A percentile compares a stretch with the other conserved stretches of the same genome.
These are phyloP conservation scores for Epichloe coenophiala DNA, from an alignment of 2,329 filamentous ascomycete species.

Conservation along the genomic window DNA sequence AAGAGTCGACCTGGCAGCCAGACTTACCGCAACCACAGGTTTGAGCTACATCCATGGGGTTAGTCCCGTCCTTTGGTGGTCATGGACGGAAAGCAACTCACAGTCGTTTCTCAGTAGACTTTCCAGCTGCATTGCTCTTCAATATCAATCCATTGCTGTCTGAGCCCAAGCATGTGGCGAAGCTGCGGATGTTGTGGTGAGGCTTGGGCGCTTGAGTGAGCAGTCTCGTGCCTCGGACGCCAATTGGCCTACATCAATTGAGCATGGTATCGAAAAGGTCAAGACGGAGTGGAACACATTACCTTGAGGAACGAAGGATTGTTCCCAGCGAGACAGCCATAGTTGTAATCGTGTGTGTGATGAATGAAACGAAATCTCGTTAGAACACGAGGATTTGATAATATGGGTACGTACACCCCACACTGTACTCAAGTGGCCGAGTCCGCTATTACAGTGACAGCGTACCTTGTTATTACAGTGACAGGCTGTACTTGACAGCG, in stretches of 20 bases:
- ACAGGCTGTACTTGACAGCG: too few relatives aligned
- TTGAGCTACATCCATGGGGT: constrained; percentile 5
- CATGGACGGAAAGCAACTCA: not conserved
- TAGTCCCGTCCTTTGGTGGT: not conserved
- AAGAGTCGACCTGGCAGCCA: not conserved
- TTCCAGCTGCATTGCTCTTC: not conserved
- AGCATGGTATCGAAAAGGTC: not conserved
- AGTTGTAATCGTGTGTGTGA: not conserved
- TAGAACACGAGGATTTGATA: too few relatives aligned
- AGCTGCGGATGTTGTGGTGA: constrained; percentile 2
- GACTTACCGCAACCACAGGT: constrained; percentile 13
- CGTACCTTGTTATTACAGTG: too few relatives aligned
- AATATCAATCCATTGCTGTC: constrained; percentile 5
- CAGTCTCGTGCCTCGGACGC: constrained; percentile 4
- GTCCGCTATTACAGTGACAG: too few relatives aligned
- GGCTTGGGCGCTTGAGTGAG: not conserved
- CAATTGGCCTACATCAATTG: not conserved
- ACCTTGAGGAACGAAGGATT: constrained; percentile 2
- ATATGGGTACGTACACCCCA: not conserved
- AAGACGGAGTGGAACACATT: not conserved
- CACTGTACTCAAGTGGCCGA: not conserved
- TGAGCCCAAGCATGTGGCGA: constrained; percentile 6
- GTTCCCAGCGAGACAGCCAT: not conserved
- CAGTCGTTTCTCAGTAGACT: constrained; percentile 1
- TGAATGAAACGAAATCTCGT: too few relatives aligned